Conservation (phyloP, 345 rosid genomes). For the Murraya paniculata region DNA sequence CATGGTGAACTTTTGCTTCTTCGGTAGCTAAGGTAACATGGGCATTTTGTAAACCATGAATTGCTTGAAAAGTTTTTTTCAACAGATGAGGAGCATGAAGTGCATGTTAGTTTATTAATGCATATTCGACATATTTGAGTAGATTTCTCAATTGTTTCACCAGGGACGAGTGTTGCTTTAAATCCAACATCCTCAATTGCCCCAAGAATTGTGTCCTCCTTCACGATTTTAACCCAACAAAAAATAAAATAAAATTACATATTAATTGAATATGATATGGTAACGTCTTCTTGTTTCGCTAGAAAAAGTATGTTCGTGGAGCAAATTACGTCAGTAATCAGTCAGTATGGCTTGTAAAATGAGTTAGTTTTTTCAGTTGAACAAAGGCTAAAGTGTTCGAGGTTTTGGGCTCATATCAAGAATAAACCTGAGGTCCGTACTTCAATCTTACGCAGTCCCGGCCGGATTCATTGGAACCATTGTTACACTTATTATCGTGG, state of each 20-base stretch:
- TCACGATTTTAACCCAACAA: background rate
- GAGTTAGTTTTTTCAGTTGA: no score
- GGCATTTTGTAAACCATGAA: conserved; percentile 65
- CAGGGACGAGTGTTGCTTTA: conserved; percentile 53
- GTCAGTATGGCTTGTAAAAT: no score
- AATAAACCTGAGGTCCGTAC: background rate
- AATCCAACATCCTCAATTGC: conserved; percentile 86
- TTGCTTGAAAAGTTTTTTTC: conserved; percentile 61
- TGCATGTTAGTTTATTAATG: conserved; percentile 81
- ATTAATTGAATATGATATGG: background rate
- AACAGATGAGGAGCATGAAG: conserved; percentile 70
- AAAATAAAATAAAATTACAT: background rate
- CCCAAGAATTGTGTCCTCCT: conserved; percentile 85
- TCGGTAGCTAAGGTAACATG: conserved; percentile 86
- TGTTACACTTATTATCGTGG: no score
- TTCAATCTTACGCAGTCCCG: background rate
- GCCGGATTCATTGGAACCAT: background rate
- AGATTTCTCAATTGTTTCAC: conserved; percentile 47
- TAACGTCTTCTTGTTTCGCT: no score
- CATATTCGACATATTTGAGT: conserved; percentile 63
- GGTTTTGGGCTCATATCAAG: background rate
- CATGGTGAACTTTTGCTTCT: conserved; percentile 76
- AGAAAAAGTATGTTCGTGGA: no score
- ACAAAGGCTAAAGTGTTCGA: no score
- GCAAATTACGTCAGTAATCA: no score